Evolutionary conservation across 257 asterid genomes (phyloP), one percentile per base, ranked within the genome.

Genomic region (Orobanche coerulescens): DNA sequence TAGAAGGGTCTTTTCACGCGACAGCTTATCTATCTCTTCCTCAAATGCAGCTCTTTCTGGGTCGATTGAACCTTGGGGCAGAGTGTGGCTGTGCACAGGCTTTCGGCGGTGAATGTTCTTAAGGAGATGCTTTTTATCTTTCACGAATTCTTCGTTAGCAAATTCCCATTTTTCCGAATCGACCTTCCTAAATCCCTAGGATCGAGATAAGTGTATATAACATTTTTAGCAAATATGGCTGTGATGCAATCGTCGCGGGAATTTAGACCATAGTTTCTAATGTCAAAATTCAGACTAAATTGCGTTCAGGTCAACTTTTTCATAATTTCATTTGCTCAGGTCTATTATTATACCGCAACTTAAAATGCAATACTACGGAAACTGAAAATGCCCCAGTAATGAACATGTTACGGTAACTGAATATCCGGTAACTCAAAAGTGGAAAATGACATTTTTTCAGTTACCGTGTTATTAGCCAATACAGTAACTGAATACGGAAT

Each of bases 161-260:
- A 92, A 92, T 70, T 86, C 95, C 96, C 96, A 88, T 77, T 70
- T 92, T 79, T 92, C 98, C 6, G 98, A 87, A 73, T 92, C 98
- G 66, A 86, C 83, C 82, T 92, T 92, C 75, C 93, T 75, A 67
- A 92, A 92, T 57, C 98, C 98, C 98, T 88, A 71, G 50, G 61
- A 65, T 53, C 54, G 25, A 64, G 11, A 65, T 6, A 57, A 37
- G 57, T 36, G 22, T 48, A 14, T 36, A 4, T 2, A 22, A 19
- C 20, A 23, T 4, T 55, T n/a, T 58, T 36, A 73, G 68, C 50
- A 42, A 39, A 60, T 30, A 40, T 22, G 42, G 43, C 14, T 5
- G 1, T 6, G 42, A 13, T 5, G 31, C 3, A 26, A 5, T 5
- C 31, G n/a, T n/a, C n/a, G n/a, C n/a, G n/a, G n/a, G n/a, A n/a